These are phyloP conservation scores for Arctium minus DNA, from an alignment of 129 eudicot species.

Conservation along the genomic window DNA sequence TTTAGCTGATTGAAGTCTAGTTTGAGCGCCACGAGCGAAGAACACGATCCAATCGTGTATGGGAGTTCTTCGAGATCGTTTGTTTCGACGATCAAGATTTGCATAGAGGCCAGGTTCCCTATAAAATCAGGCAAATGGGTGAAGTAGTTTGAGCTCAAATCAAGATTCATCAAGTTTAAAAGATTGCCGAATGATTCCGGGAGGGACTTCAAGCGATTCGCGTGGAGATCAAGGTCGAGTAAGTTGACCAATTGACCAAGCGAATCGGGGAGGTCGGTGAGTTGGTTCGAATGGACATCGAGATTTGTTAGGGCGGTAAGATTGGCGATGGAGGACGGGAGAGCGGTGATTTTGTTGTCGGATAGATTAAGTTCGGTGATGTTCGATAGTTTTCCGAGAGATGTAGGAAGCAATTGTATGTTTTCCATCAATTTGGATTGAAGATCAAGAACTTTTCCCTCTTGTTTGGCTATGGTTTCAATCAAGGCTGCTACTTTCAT, in stretches of 20 bases:
- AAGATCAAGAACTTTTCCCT: constrained; percentile 55
- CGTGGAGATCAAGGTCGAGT: constrained; percentile 63
- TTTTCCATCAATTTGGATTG: constrained; percentile 67
- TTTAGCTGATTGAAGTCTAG: constrained; percentile 72
- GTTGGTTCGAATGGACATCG: constrained; percentile 63
- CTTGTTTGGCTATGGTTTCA: constrained; percentile 55
- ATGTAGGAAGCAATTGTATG: constrained; percentile 72
- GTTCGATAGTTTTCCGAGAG: constrained; percentile 68
- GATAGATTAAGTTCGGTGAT: constrained; percentile 57
- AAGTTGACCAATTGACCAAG: constrained; percentile 57
- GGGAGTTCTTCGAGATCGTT: constrained; percentile 88
- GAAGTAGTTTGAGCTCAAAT: constrained; percentile 71
- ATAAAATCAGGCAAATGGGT: constrained; percentile 55
- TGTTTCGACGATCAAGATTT: constrained; percentile 53
- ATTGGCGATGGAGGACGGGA: constrained; percentile 53
- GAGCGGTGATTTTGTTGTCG: constrained; percentile 56
- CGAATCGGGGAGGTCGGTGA: constrained; percentile 63
- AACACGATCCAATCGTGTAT: constrained; percentile 71
- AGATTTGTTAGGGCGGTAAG: constrained; percentile 60
- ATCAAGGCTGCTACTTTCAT: constrained; percentile 77
- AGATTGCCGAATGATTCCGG: constrained; percentile 69
- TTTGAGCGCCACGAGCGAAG: constrained; percentile 66
- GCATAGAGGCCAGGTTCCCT: constrained; percentile 56
- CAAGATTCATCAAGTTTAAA: constrained; percentile 44
- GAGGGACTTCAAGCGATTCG: constrained; percentile 62